Evolutionary conservation across 2,329 filamentous ascomycete genomes (phyloP).

Genomic region (Metarhizium anisopliae): DNA sequence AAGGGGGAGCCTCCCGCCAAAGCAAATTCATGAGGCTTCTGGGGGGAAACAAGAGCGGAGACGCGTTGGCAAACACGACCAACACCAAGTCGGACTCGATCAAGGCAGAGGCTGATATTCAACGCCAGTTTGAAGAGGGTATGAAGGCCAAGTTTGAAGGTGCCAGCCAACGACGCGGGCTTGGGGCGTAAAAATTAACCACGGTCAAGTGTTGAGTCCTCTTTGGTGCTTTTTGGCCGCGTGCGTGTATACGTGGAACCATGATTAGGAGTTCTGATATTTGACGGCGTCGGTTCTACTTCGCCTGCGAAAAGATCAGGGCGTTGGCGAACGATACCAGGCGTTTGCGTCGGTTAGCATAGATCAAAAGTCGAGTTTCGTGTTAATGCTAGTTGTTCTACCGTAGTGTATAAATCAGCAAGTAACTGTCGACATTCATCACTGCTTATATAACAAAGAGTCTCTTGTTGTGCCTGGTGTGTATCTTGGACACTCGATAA

Average conservation of each 20-base stretch:
- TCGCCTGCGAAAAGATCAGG: neutral
- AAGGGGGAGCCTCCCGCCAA: conserved; percentile 41
- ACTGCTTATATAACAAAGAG: too few relatives aligned
- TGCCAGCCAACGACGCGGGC: conserved; percentile 38
- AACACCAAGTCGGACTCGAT: conserved; percentile 24
- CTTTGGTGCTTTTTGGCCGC: neutral
- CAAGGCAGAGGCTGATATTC: conserved; percentile 42
- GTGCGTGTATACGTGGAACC: neutral
- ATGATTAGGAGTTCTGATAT: neutral
- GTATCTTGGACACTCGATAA: too few relatives aligned
- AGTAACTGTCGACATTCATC: too few relatives aligned
- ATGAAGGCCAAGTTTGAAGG: conserved; percentile 47
- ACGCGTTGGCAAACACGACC: conserved; percentile 8
- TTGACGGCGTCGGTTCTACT: neutral
- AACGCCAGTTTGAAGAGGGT: conserved; percentile 47
- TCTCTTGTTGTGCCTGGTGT: too few relatives aligned
- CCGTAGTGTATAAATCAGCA: too few relatives aligned
- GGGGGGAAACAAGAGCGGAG: conserved; percentile 39
- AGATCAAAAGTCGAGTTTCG: neutral
- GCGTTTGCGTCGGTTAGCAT: neutral
- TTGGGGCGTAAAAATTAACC: conserved; percentile 34
- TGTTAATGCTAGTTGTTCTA: too few relatives aligned
- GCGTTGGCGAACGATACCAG: neutral
- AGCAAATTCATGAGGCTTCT: conserved; percentile 49
- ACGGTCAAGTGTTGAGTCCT: neutral